A percentile compares a stretch with the other conserved stretches of the same genome.
Evolutionary conservation across 208 protist genomes (phyloP).

Genomic region (Leishmania turanica): DNA sequence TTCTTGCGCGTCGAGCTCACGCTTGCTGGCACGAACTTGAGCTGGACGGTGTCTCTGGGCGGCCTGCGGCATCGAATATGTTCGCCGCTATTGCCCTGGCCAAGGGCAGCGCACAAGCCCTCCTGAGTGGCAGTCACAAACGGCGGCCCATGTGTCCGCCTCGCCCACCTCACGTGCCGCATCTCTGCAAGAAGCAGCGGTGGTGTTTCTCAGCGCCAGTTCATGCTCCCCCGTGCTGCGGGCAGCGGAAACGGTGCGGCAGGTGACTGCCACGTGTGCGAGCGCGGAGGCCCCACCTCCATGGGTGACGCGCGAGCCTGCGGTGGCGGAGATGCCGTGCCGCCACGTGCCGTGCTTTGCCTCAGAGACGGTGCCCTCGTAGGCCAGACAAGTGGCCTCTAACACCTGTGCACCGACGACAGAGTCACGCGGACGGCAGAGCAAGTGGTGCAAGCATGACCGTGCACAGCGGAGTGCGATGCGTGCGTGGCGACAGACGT

Average conservation of each 20-base stretch:
- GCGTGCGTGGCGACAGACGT: background rate
- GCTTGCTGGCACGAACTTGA: background rate
- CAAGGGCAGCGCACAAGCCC: background rate
- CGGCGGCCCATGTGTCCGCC: background rate
- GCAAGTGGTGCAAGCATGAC: background rate
- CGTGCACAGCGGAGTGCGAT: background rate
- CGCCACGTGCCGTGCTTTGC: background rate
- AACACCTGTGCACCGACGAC: background rate
- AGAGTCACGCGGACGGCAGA: background rate
- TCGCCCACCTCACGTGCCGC: background rate
- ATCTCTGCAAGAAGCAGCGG: background rate
- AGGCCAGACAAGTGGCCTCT: background rate
- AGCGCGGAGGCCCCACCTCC: background rate
- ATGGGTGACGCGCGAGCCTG: background rate
- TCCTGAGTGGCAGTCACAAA: background rate
- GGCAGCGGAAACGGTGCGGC: background rate
- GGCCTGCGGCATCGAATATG: background rate
- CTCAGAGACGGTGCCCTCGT: background rate
- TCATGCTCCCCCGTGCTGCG: background rate
- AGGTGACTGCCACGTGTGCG: background rate
- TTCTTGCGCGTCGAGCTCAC: background rate
- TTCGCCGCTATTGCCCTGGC: background rate
- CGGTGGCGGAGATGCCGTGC: background rate
- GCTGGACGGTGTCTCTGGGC: background rate
- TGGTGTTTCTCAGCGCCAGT: background rate